Conservation (phyloP, 2,329 filamentous ascomycete genomes). For the Neocatenulostroma microsporum region DNA sequence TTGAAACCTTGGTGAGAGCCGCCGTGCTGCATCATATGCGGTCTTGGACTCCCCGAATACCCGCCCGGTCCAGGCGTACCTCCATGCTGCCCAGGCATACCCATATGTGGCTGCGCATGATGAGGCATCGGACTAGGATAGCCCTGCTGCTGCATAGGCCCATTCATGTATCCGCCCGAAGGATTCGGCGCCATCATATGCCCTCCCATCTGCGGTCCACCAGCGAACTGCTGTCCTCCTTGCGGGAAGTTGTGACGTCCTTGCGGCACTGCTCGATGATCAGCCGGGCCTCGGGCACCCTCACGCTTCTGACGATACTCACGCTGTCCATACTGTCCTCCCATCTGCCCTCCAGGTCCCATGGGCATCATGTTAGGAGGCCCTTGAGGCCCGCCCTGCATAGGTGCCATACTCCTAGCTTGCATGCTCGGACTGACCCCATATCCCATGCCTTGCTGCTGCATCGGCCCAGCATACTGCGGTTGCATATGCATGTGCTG, state of each 20-base stretch:
- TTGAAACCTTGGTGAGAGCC: conserved; percentile 79
- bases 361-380: conserved; percentile 1
- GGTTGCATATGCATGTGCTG: conserved; percentile 12
- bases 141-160: conserved; percentile 58
- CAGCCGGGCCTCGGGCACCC: no score
- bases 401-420: conserved; percentile 9
- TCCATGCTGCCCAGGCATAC: conserved; percentile 25
- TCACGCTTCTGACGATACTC: no score
- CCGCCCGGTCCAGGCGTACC: conserved; percentile 43
- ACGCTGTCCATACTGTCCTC: conserved; percentile 13
- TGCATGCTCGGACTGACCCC: conserved; percentile 3
- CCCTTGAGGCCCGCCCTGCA: conserved; percentile 2
- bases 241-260: conserved; percentile 4
- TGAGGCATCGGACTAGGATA: conserved; percentile 59
- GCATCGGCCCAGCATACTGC: not conserved
- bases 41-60: conserved; percentile 74
- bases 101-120: conserved; percentile 58
- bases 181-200: conserved; percentile 17
- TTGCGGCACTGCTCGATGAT: not conserved
- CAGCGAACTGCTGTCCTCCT: conserved; percentile 8
- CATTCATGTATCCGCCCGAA: conserved; percentile 55
- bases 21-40: conserved; percentile 89
- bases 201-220: conserved; percentile 7
- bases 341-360: not conserved
- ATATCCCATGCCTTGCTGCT: not conserved